Evolutionary conservation across 176 grass and related monocot genomes (phyloP), one percentile per base, ranked within the genome.

Genomic region (Raddia guianensis): DNA sequence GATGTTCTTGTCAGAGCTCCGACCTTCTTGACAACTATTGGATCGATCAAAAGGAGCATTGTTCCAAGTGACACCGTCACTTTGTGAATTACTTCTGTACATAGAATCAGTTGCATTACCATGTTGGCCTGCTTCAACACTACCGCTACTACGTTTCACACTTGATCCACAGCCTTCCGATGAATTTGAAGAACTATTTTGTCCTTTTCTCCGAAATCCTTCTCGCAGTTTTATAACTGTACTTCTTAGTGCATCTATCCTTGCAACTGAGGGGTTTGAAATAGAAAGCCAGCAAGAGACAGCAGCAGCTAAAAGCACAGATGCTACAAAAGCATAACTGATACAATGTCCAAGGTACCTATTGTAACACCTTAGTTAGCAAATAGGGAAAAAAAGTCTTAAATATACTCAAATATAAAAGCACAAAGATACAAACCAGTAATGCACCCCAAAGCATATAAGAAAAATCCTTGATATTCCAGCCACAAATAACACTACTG

Each of bases 331-430:
- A 74, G 93, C 90, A 86, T 99, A 99, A 78, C 96, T 99, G 73
- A 99, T 93, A 79, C 96, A 99, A 85, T 99, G 96, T 68, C 96
- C 96, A 75, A 99, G 88, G 77, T 99, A 99, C 96, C 96, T 99
- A 75, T 77, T 79, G 80, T 58, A 63, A 73, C 9, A 97, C 37
- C 16, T 52, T 44, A 73, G n/a, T 87, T 77, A 87, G 80, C n/a
- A 82, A 82, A 84, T 64, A 71, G 64, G 53, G 66, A 44, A 37
- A 47, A 70, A 49, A 42, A 66, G 13, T 68, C 40, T 49, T 53
- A 20, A 51, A 85, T 73, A 82, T 75, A 34, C 77, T 76, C 44
- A 20, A 68, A 66, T 63, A 78, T 66, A 71, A 71, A 72, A 85
- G 58, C 55, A 83, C 5, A 70, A 77, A 56, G 27, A 80, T 78